These are phyloP conservation scores for Eragrostis tef DNA, from an alignment of 202 grass and related monocot genomes.

Conservation along the genomic window DNA sequence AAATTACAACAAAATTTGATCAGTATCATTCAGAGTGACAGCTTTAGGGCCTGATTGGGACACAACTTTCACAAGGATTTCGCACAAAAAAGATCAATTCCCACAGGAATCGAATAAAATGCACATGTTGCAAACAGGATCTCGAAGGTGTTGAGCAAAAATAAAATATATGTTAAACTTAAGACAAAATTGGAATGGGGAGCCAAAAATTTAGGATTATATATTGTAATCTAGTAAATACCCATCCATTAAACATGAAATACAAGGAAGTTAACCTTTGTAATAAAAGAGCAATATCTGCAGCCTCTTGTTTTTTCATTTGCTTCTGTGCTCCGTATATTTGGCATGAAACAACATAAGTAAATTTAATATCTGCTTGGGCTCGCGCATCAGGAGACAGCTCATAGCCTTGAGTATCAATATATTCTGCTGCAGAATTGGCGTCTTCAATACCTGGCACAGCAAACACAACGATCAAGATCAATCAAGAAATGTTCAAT, in stretches of 20 bases:
- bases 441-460: conserved; percentile 75
- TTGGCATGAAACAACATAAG: conserved; percentile 96
- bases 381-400: conserved; percentile 79
- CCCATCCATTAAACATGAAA: conserved; percentile 23
- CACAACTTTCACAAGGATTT: conserved; percentile 13
- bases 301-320: conserved; percentile 78
- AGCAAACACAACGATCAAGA: conserved; percentile 47
- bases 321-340: conserved; percentile 99
- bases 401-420: conserved; percentile 82
- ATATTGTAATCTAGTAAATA: conserved; percentile 1
- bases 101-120: neutral
- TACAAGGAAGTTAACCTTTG: conserved; percentile 62
- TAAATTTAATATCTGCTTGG: conserved; percentile 98
- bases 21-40: conserved; percentile 18
- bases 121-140: neutral
- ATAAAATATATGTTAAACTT: conserved; percentile 16
- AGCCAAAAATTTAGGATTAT: conserved; percentile 2
- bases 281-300: conserved; percentile 88
- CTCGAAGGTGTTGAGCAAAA: conserved; percentile 15
- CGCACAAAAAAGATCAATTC: neutral
- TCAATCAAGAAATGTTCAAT: conserved; percentile 27
- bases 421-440: conserved; percentile 71
- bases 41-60: neutral
- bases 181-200: neutral
- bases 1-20: conserved; percentile 45